Evolutionary conservation across 1,139 yeast genomes (phyloP).

Genomic region (Geotrichum klebahnii): DNA sequence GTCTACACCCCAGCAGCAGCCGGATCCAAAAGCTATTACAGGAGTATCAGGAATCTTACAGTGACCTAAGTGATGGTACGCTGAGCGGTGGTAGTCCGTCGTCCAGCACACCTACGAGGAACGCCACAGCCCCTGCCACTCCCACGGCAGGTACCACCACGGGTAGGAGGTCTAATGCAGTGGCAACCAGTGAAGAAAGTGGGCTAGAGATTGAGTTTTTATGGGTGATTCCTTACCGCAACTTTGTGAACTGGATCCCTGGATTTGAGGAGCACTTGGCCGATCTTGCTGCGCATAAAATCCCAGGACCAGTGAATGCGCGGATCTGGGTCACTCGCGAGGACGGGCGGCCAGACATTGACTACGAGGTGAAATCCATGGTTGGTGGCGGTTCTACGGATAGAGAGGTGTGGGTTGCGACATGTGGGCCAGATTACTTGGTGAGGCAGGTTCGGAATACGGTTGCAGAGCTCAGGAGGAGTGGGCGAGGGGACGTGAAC

Average conservation of each 20-base stretch:
- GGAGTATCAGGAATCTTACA: background rate
- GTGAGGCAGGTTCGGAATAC: slow-evolving; percentile 29
- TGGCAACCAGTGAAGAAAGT: background rate
- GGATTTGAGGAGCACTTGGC: slow-evolving; percentile 15
- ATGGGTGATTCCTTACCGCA: slow-evolving; percentile 32
- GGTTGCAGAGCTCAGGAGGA: slow-evolving; percentile 26
- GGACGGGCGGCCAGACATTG: slow-evolving; percentile 28
- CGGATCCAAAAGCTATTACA: background rate
- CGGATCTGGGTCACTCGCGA: slow-evolving; percentile 29
- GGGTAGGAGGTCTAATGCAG: too few species aligned
- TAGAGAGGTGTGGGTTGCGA: slow-evolving; percentile 28
- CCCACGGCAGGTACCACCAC: background rate
- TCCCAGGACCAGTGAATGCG: slow-evolving; percentile 7
- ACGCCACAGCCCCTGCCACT: background rate
- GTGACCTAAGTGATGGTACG: slow-evolving; percentile 7
- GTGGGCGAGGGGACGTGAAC: slow-evolving; percentile 25
- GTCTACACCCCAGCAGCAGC: background rate
- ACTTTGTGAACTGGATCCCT: slow-evolving; percentile 28
- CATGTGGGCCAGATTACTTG: slow-evolving; percentile 33
- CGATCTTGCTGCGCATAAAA: slow-evolving; percentile 5
- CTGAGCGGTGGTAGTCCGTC: background rate
- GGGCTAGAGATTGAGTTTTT: slow-evolving; percentile 25
- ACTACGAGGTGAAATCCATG: slow-evolving; percentile 21
- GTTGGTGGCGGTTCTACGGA: slow-evolving; percentile 13
- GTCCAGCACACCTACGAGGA: background rate